Evolutionary conservation across 148 eudicot genomes (phyloP).

Genomic region (Rhododendron simsii): DNA sequence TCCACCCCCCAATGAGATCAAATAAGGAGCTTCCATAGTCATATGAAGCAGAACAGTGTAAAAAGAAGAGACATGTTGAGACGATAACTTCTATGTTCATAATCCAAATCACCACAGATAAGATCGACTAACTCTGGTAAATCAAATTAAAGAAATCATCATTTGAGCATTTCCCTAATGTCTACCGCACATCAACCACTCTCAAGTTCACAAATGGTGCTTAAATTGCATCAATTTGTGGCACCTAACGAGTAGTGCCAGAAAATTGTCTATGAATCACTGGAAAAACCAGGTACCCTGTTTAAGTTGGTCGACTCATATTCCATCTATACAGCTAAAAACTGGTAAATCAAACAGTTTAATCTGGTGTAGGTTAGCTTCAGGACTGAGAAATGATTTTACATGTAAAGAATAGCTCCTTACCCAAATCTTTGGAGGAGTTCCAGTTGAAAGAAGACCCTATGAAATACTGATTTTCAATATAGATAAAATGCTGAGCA

Average conservation of each 20-base stretch:
- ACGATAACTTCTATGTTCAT: not conserved
- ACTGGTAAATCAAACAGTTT: not conserved
- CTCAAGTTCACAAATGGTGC: not conserved
- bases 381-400: not conserved
- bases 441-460: slow-evolving; percentile 93
- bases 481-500: slow-evolving; percentile 88
- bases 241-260: not conserved
- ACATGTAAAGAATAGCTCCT: not conserved
- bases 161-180: not conserved
- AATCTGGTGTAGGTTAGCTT: not conserved
- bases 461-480: slow-evolving; percentile 94
- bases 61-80: not conserved
- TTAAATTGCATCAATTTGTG: not conserved
- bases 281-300: not conserved
- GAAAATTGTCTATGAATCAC: not conserved
- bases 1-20: not conserved
- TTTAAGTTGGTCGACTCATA: not conserved
- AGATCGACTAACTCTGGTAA: not conserved
- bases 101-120: not conserved
- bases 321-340: not conserved
- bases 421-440: slow-evolving; percentile 69
- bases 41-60: not conserved
- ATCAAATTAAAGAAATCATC: not conserved
- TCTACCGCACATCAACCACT: not conserved
- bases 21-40: not conserved